A percentile compares a stretch with the other conserved stretches of the same genome.
Conservation (phyloP, 305 asterid genomes). For the Plantago rigida region DNA sequence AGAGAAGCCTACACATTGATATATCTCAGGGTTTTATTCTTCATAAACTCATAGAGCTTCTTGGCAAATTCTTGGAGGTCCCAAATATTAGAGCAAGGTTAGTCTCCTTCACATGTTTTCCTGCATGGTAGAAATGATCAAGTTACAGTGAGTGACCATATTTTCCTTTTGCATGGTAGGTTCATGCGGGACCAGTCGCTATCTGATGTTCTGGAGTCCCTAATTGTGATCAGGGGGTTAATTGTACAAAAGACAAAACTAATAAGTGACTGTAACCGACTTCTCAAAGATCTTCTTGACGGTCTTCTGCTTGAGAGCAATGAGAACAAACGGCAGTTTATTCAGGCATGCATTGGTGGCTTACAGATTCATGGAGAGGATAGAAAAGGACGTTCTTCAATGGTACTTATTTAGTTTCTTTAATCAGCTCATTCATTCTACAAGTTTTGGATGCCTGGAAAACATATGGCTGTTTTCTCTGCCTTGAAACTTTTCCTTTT, state of each 20-base stretch:
- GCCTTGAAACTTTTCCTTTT: slow-evolving; percentile 4
- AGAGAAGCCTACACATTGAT: slow-evolving; percentile 95
- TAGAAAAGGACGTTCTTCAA: slow-evolving; percentile 70
- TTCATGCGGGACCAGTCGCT: slow-evolving; percentile 84
- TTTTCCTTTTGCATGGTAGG: slow-evolving; percentile 40
- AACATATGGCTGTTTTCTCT: slow-evolving; percentile 1
- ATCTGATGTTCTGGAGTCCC: slow-evolving; percentile 93
- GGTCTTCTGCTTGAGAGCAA: slow-evolving; percentile 89
- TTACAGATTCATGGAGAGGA: slow-evolving; percentile 81
- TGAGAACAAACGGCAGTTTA: slow-evolving; percentile 84
- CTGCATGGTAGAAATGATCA: slow-evolving; percentile 9
- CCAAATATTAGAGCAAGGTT: slow-evolving; percentile 91
- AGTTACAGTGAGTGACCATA: slow-evolving; percentile 11
- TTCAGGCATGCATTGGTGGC: slow-evolving; percentile 95
- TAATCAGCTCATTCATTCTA: slow-evolving; percentile 9
- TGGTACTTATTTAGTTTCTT: slow-evolving; percentile 48
- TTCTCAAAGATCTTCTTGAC: slow-evolving; percentile 86
- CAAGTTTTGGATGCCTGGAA: slow-evolving; percentile 3
- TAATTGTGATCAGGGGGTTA: slow-evolving; percentile 91
- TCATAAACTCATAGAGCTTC: slow-evolving; percentile 96
- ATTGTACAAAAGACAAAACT: slow-evolving; percentile 93
- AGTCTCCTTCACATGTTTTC: slow-evolving; percentile 21
- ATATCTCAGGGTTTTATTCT: slow-evolving; percentile 97
- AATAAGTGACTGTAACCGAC: slow-evolving; percentile 83
- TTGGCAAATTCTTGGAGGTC: slow-evolving; percentile 93